Evolutionary conservation across 2,329 filamentous ascomycete genomes (phyloP).

Genomic region (Ceratocystis albifundus): DNA sequence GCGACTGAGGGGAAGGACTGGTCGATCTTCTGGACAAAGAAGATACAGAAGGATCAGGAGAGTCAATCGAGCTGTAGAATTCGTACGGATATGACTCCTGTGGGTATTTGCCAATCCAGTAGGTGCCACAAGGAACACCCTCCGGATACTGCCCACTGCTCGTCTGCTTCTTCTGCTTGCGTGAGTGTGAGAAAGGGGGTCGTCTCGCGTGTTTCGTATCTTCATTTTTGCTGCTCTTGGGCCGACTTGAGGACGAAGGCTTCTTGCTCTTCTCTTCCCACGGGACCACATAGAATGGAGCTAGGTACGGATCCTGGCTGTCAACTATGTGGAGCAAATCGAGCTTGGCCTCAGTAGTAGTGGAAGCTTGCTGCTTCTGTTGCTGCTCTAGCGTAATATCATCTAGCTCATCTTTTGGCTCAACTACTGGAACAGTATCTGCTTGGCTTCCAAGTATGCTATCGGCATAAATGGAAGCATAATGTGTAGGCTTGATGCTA

Average conservation of each 20-base stretch:
- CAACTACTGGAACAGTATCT: not conserved
- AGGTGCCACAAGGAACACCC: not conserved
- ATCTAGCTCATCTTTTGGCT: not conserved
- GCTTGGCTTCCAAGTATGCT: not conserved
- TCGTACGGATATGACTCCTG: not conserved
- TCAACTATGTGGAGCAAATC: slow-evolving; percentile 3
- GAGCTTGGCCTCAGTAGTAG: not conserved
- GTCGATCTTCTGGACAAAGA: not conserved
- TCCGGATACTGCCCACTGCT: not conserved
- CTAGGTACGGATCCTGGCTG: not conserved
- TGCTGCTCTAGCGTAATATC: not conserved
- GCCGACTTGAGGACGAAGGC: not conserved
- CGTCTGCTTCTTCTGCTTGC: not conserved
- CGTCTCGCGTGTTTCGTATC: not conserved
- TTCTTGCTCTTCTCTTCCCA: not conserved
- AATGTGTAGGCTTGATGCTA: not conserved
- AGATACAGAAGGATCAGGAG: not conserved
- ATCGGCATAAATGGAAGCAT: not conserved
- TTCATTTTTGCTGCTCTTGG: not conserved
- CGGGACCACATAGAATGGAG: not conserved
- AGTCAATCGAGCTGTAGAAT: not conserved
- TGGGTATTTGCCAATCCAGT: not conserved
- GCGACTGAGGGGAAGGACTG: not conserved
- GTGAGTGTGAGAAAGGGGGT: not conserved
- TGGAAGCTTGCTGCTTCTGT: not conserved